Evolutionary conservation across 805 yeast genomes (phyloP), one percentile per base, ranked within the genome.

Genomic region (Nakazawaea sp.): DNA sequence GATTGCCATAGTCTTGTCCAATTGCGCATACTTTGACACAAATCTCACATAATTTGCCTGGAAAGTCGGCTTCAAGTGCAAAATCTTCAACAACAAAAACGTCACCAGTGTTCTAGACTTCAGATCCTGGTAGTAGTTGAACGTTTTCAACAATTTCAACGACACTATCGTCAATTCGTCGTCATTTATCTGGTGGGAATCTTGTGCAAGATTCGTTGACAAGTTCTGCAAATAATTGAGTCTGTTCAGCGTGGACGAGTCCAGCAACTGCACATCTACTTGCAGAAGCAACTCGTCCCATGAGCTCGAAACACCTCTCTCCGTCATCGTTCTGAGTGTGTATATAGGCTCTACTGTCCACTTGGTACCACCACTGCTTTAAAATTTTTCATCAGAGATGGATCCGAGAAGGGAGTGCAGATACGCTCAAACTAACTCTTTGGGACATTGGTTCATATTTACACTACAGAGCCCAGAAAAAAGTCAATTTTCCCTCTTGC

Each of bases 51-150:
- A 67, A 8, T 52, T 58, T 15, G 52, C 45, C 49, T 59, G 50
- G 40, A 61, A 57, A n/a, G 51, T 45, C n/a, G 50, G 47, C 30
- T 65, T 59, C 29, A 42, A 49, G 2, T 43, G 36, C 7, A 69
- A 44, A 19, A 73, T 55, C 15, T 49, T 46, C 8, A 54, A 52
- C 36, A 79, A 65, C 3, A 68, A 58, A 11, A 52, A 44, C 21
- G 58, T 43, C 4, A 74, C 70, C 32, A 61, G 56, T 29, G 52
- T 51, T 36, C 78, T 62, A 12, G 81, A 73, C 33, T 52, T 55
- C 9, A 58, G 44, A 49, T 79, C 84, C 44, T 64, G 70, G 43
- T 75, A 76, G 47, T 63, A 64, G 32, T 58, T 55, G 53, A 62
- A 77, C 3, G 80, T 69, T 32, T 62, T 62, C 43, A 78, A 57